Evolutionary conservation across 2,329 filamentous ascomycete genomes (phyloP), one percentile per base, ranked within the genome.

Genomic region (Fusarium sp.): DNA sequence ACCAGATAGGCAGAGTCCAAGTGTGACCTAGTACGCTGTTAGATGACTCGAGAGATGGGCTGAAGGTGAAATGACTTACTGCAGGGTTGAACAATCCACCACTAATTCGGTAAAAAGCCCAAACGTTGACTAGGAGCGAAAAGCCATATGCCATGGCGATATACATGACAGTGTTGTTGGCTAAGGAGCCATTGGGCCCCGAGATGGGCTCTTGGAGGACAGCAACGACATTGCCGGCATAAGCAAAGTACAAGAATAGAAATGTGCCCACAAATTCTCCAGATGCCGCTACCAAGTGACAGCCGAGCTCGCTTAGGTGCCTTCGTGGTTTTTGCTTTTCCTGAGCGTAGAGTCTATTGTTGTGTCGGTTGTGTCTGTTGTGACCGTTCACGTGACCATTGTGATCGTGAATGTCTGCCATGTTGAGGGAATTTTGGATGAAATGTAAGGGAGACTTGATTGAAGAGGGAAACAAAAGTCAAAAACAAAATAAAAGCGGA

Each of bases 101-200:
- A 13, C 81, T 84, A 18, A 88, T 81, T 23, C 85, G 80, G 70
- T 81, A 87, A 67, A 86, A 87, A 2, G 84, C 78, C 84, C 84
- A 87, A 4, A 84, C 84, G 34, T 84, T 86, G n/a, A 84, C 82
- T 2, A 82, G 76, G 19, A 87, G 75, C 3, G 83, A 80, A 18
- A 74, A 74, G 0, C 71, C 71, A 21, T 74, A 74, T 19, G 71
- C 48, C 61, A 74, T 58, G 16, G 71, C 69, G 12, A 74, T 53
- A 31, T 53, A 68, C 16, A 74, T 62, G 6, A 63, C 51, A 3
- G 71, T 74, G 7, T 26, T 69, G 16, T 45, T 72, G 3, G 69
- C 58, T n/a, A 72, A 6, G 0, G 63, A 59, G 2, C 69, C 61
- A 16, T 62, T 64, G 1, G 43, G 26, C 3, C 61, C 71, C 0